Base-by-base conservation (phyloP, 805 yeast genomes). In the Ogataea glucozyma region DNA sequence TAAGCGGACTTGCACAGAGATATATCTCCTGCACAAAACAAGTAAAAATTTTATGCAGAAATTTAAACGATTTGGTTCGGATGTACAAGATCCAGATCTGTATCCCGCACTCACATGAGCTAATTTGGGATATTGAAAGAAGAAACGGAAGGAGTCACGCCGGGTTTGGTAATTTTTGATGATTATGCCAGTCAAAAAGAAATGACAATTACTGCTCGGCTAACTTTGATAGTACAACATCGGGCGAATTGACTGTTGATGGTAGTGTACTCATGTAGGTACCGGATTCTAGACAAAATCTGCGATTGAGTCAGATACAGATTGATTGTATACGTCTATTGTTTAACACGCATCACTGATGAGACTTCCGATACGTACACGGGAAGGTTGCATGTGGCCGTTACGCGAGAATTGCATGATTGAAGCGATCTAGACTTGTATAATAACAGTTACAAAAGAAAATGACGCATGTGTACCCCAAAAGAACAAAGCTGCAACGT, bases 251-350 rank as follows among this genome's bases (percentile, higher is more conserved):
- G n/a, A n/a, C n/a, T n/a, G n/a, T n/a, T n/a, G n/a, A n/a, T n/a
- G n/a, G 32, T 30, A 19, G 32, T 30, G 32, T 30, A 30, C 7
- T 16, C 21, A 30, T 30, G 32, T 30, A 30, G 32, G 32, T 30
- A 30, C 32, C n/a, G 10, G 3, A 10, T 30, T 30, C n/a, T n/a
- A n/a, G n/a, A n/a, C n/a, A n/a, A n/a, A n/a, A n/a, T n/a, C n/a
- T n/a, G n/a, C n/a, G n/a, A n/a, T n/a, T n/a, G n/a, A n/a, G n/a
- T n/a, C n/a, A n/a, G n/a, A n/a, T n/a, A n/a, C n/a, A n/a, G n/a
- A n/a, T n/a, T n/a, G n/a, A n/a, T n/a, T n/a, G n/a, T n/a, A n/a
- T n/a, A n/a, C n/a, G n/a, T n/a, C n/a, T n/a, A n/a, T n/a, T n/a
- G n/a, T n/a, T n/a, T n/a, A n/a, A n/a, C n/a, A n/a, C n/a, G n/a